These are phyloP conservation scores for Uromyces viciae-fabae DNA, from an alignment of 1,284 basidiomycete genomes.

Conservation along the genomic window DNA sequence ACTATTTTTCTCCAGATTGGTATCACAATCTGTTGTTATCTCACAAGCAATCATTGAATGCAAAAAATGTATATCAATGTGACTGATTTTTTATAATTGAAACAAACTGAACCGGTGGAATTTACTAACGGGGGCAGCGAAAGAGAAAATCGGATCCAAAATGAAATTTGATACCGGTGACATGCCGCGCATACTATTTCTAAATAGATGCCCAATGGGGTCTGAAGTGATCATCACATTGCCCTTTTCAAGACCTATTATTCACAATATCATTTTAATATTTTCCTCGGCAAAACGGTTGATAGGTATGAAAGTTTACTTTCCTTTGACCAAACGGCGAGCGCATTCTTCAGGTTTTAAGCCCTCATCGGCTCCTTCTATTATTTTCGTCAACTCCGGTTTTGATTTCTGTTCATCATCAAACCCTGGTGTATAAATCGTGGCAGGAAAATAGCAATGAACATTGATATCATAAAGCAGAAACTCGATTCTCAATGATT, in stretches of 20 bases:
- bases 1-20: constrained; percentile 29
- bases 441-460: constrained; percentile 81
- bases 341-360: constrained; percentile 68
- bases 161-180: constrained; percentile 58
- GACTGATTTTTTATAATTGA: background rate
- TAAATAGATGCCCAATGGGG: constrained; percentile 67
- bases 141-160: constrained; percentile 36
- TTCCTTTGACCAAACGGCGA: constrained; percentile 64
- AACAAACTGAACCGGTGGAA: background rate
- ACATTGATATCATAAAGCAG: constrained; percentile 73
- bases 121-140: constrained; percentile 25
- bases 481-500: constrained; percentile 77
- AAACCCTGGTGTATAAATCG: constrained; percentile 76
- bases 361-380: constrained; percentile 73
- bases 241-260: constrained; percentile 66
- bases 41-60: background rate
- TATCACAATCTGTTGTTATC: constrained; percentile 15
- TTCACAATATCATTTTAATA: background rate
- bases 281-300: constrained; percentile 19
- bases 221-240: constrained; percentile 74
- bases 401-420: constrained; percentile 77
- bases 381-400: constrained; percentile 71
- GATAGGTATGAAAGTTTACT: constrained; percentile 46
- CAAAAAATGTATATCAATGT: background rate
- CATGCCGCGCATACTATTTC: constrained; percentile 66